These are phyloP conservation scores for Penicillium sp. DNA, from an alignment of 2,329 filamentous ascomycete genomes.

Conservation along the genomic window DNA sequence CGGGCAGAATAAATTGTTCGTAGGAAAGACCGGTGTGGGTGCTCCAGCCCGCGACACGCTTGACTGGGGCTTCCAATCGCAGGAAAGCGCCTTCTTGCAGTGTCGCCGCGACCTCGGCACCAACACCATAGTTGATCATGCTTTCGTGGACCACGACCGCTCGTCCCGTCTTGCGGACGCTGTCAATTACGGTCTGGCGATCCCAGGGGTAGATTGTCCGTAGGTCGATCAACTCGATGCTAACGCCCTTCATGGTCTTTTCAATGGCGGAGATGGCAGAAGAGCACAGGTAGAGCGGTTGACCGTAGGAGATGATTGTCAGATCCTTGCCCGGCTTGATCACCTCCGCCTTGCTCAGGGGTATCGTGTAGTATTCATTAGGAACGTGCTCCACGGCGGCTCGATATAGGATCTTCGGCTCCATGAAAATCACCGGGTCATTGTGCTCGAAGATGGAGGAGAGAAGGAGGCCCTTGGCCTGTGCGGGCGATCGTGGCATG, in stretches of 20 bases:
- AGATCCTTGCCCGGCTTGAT: slow-evolving; percentile 77
- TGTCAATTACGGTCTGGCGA: slow-evolving; percentile 73
- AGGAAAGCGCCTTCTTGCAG: slow-evolving; percentile 88
- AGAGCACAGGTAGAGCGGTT: slow-evolving; percentile 82
- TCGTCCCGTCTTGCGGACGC: slow-evolving; percentile 82
- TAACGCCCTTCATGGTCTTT: slow-evolving; percentile 69
- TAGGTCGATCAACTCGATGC: slow-evolving; percentile 82
- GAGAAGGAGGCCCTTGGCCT: slow-evolving; percentile 85
- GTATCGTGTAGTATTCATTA: slow-evolving; percentile 75
- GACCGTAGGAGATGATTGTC: slow-evolving; percentile 85
- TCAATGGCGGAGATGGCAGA: slow-evolving; percentile 74
- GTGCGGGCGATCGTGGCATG: slow-evolving; percentile 79
- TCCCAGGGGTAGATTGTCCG: slow-evolving; percentile 93
- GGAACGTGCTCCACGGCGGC: slow-evolving; percentile 92
- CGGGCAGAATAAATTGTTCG: slow-evolving; percentile 80
- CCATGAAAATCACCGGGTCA: slow-evolving; percentile 90
- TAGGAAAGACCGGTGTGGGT: slow-evolving; percentile 78
- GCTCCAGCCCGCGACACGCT: slow-evolving; percentile 85
- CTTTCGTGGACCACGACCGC: slow-evolving; percentile 90
- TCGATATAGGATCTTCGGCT: slow-evolving; percentile 90
- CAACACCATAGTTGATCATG: slow-evolving; percentile 86
- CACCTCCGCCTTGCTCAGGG: slow-evolving; percentile 81
- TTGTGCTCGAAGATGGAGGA: slow-evolving; percentile 72
- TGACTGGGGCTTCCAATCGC: slow-evolving; percentile 79
- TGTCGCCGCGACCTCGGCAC: slow-evolving; percentile 83